Evolutionary conservation across 257 asterid genomes (phyloP), one percentile per base, ranked within the genome.

Genomic region (Solanum sitiens): DNA sequence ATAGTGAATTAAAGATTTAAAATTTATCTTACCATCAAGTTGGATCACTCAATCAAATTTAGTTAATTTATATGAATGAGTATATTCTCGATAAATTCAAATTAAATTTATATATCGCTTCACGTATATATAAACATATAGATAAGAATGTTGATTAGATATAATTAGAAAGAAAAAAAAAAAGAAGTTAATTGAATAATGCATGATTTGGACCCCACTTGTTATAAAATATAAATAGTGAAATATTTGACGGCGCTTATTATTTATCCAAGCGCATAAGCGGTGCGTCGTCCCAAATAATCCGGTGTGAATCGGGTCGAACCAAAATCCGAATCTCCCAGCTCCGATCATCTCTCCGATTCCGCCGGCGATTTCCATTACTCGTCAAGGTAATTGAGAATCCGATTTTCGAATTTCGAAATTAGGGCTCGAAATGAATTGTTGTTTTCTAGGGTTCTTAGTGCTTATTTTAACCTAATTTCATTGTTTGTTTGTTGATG

Each of bases 231-330:
- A 27, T 68, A 13, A 68, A 68, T 68, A 8, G 21, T 68, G 21
- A 68, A n/a, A 25, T 27, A 27, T 68, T 27, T 27, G 83, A 7
- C 6, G 30, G 20, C 82, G 30, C 82, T 4, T 5, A 37, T 74
- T 37, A 37, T 74, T 74, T 39, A 45, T 45, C 83, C 83, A 3
- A 73, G 47, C 30, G 16, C 82, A 11, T 73, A 4, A 5, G 18
- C 11, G 18, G 53, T 11, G 83, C 53, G 32, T 10, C 50, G 0
- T 37, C 14, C 11, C 47, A 73, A 35, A 37, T 45, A 18, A 72
- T 42, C 23, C 35, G 59, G n/a, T 44, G 63, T 45, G n/a, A 77
- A 77, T 77, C 63, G 39, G 63, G 84, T 77, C 63, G n/a, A 42
- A 42, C 63, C 37, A 7, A 77, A 71, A 77, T 6, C 4, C 37